A percentile compares a stretch with the other conserved stretches of the same genome.
phyloP scores from a whole-genome alignment of 768 basidiomycete species.

The Gelatoporia subvermispora region DNA sequence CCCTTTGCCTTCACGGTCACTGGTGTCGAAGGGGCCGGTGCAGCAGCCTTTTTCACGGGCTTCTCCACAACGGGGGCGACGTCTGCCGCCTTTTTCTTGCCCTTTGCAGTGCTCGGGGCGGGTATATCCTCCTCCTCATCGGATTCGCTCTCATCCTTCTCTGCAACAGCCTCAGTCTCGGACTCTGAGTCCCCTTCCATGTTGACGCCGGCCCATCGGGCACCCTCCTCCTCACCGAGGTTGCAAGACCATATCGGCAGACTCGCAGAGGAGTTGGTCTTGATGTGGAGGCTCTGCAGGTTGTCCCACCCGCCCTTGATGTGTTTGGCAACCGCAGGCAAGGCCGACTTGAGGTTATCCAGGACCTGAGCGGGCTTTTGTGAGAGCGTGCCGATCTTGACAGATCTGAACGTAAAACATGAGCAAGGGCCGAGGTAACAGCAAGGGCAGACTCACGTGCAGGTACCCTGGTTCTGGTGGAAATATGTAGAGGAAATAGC shows the following conservation, averaged over 20 bases:
- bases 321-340: conserved; percentile 67
- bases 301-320: conserved; percentile 88
- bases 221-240: conserved; percentile 55
- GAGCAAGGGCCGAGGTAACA: background rate
- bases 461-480: conserved; percentile 91
- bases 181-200: conserved; percentile 14
- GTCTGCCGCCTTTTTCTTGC: conserved; percentile 15
- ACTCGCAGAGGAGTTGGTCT: conserved; percentile 77
- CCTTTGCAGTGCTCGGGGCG: conserved; percentile 14
- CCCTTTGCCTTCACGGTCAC: conserved; percentile 14
- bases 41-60: conserved; percentile 31
- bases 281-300: conserved; percentile 83
- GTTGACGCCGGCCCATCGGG: conserved; percentile 53
- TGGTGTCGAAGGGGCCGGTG: conserved; percentile 9
- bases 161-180: conserved; percentile 19
- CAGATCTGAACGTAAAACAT: conserved; percentile 46
- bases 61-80: conserved; percentile 18
- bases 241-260: conserved; percentile 90
- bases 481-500: conserved; percentile 94
- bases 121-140: conserved; percentile 8
- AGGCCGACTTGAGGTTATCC: conserved; percentile 70
- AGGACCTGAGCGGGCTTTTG: conserved; percentile 72
- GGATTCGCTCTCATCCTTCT: conserved; percentile 22
- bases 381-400: conserved; percentile 75
- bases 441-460: conserved; percentile 54